Evolutionary conservation across 805 yeast species (phyloP), one percentile per base, ranked within the genome.

Genomic region (Starmerella riodocensis): DNA sequence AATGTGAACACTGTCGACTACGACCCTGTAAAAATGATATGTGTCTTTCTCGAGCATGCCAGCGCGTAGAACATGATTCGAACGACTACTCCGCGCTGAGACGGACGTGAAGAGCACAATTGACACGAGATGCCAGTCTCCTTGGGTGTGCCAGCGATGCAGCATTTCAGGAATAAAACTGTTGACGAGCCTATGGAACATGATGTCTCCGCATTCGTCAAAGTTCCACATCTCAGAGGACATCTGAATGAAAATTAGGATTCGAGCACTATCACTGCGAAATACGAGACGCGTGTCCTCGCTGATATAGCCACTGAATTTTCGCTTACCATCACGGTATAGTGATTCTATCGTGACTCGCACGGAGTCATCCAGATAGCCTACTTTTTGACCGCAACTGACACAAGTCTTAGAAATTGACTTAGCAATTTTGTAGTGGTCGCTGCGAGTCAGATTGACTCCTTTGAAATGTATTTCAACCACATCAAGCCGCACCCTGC

Each of bases 181-280:
- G 56, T 88, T 86, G 33, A 91, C 84, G 50, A 91, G 73, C 58
- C 85, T 83, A 57, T 86, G 88, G 57, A 88, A 88, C 72, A 84
- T 73, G 39, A 86, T 80, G 54, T 88, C 96, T 2, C 98, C 98
- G 48, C 80, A 80, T 53, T 86, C 95, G 59, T 91, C 97, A 58
- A 91, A 91, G 57, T 85, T 84, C 93, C 96, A 91, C 96, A 91
- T 91, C 53, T 91, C 99, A 29, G 79, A 71, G 1, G 96, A 81
- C 45, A 86, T 74, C 55, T 91, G 98, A 36, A 91, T 75, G 46
- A 91, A 65, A 36, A 86, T 80, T 13, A 83, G 71, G 41, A 88
- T 63, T 41, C 80, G 73, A 2, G 96, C 93, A 29, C 94, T 78
- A 52, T 88, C 96, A 1, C 96, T 84, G 34, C 99, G 69, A 56